Evolutionary conservation across 306 rosid genomes (phyloP).

Genomic region (Elaeagnus macrophylla): DNA sequence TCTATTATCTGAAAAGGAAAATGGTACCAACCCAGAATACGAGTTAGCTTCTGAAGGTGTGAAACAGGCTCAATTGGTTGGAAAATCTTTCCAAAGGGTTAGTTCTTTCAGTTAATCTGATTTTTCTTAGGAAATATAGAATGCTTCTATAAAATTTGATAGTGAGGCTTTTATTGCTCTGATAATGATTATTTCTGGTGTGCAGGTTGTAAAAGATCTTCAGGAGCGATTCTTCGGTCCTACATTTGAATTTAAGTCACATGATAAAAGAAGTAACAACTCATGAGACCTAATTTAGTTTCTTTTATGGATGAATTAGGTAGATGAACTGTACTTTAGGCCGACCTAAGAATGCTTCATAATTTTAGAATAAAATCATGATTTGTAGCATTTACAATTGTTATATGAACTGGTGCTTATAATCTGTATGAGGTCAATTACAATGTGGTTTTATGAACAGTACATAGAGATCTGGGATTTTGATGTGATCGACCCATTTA

Average conservation of each 20-base stretch:
- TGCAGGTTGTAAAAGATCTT: conserved; percentile 54
- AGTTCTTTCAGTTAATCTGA: neutral
- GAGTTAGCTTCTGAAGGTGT: conserved; percentile 67
- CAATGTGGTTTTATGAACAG: conserved; percentile 26
- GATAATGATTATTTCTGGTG: conserved; percentile 5
- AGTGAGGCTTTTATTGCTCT: neutral
- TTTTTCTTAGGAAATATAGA: too few relatives aligned
- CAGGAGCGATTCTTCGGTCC: conserved; percentile 85
- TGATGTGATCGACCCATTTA: conserved; percentile 68
- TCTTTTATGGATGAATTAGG: neutral
- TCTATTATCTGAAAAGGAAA: conserved; percentile 38
- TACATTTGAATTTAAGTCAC: conserved; percentile 65
- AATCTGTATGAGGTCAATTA: conserved; percentile 5
- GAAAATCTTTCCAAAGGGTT: conserved; percentile 48
- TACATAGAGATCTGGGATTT: conserved; percentile 63
- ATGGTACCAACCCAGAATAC: conserved; percentile 60
- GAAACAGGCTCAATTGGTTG: conserved; percentile 59
- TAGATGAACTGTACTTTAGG: neutral
- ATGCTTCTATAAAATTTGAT: neutral
- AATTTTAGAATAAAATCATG: conserved; percentile 6
- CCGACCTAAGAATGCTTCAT: neutral
- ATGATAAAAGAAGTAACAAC: conserved; percentile 53
- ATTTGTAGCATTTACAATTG: neutral
- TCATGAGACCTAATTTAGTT: neutral
- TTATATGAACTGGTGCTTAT: conserved; percentile 3